Evolutionary conservation across 768 basidiomycete genomes (phyloP).

Genomic region (Lepiota brunneoincarnata): DNA sequence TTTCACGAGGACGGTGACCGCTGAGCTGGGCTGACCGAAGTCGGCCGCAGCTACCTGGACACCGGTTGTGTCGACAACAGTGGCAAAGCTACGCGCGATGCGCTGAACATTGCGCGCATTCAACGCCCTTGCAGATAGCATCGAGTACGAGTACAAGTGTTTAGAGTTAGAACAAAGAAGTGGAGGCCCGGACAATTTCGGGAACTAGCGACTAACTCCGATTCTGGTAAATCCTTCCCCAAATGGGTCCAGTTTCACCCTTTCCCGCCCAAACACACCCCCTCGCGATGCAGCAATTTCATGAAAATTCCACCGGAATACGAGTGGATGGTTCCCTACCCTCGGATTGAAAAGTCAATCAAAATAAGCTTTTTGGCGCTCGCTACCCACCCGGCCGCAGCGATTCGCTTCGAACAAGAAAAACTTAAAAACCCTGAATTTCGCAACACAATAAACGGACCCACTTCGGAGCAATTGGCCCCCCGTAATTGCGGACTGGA

Average conservation of each 20-base stretch:
- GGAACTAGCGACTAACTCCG: constrained; percentile 11
- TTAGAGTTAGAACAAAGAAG: not conserved
- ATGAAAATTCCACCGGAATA: too few species aligned
- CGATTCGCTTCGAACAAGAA: too few species aligned
- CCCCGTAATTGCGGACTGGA: too few species aligned
- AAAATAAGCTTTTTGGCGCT: too few species aligned
- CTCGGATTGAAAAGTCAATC: not conserved
- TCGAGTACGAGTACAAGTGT: constrained; percentile 32
- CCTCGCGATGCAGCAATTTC: too few species aligned
- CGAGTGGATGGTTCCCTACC: not conserved
- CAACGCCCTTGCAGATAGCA: constrained; percentile 65
- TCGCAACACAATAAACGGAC: too few species aligned
- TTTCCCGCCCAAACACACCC: not conserved
- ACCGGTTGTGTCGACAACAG: constrained; percentile 75
- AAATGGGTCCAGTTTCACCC: not conserved
- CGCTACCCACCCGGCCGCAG: too few species aligned
- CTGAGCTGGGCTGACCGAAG: constrained; percentile 77
- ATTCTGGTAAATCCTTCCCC: constrained; percentile 7
- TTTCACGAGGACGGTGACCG: constrained; percentile 89
- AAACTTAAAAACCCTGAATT: too few species aligned
- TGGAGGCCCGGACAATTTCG: constrained; percentile 12
- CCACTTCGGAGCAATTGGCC: too few species aligned
- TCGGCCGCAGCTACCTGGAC: constrained; percentile 87
- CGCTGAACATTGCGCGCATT: constrained; percentile 51
- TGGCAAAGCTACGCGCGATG: constrained; percentile 68